phyloP scores from a whole-genome alignment of 805 yeast species.

The Candida ipomoeae region DNA sequence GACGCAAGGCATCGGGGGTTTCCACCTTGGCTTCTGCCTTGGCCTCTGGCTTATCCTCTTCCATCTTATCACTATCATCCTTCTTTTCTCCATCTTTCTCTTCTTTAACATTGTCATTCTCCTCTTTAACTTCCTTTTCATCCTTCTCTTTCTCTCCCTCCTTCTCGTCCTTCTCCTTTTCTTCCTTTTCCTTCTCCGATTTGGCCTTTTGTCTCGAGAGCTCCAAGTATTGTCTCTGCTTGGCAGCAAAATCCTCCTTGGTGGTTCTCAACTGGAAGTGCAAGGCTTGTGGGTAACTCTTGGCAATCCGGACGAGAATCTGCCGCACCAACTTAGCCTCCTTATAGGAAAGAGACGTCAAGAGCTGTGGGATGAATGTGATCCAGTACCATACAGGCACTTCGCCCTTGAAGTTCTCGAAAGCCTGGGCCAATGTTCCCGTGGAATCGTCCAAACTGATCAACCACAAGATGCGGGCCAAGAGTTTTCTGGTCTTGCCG shows the following conservation, averaged over 20 bases:
- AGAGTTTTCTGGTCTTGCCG: slow-evolving; percentile 79
- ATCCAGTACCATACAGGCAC: slow-evolving; percentile 99
- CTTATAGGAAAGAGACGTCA: slow-evolving; percentile 83
- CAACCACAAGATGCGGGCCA: slow-evolving; percentile 91
- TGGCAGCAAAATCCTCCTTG: slow-evolving; percentile 84
- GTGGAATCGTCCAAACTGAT: slow-evolving; percentile 83
- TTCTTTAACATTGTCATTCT: background rate
- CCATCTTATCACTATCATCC: slow-evolving; percentile 1
- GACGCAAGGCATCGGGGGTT: slow-evolving; percentile 35
- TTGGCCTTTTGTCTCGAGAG: slow-evolving; percentile 20
- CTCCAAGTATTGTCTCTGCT: slow-evolving; percentile 67
- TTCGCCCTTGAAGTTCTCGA: slow-evolving; percentile 90
- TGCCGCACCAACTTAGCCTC: slow-evolving; percentile 89
- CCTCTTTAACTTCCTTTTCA: background rate
- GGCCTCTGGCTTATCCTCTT: background rate
- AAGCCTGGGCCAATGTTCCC: slow-evolving; percentile 79
- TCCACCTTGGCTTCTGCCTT: slow-evolving; percentile 1
- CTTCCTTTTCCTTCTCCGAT: slow-evolving; percentile 5
- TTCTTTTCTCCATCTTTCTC: slow-evolving; percentile 2
- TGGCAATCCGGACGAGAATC: slow-evolving; percentile 86
- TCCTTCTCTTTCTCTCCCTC: slow-evolving; percentile 4
- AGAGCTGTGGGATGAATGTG: slow-evolving; percentile 89
- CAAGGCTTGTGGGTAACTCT: slow-evolving; percentile 94
- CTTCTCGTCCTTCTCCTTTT: background rate
- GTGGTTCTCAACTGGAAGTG: slow-evolving; percentile 95